These are phyloP conservation scores for Haplosporangium sp. DNA, from an alignment of 371 early-diverging fungal genomes.

Conservation along the genomic window DNA sequence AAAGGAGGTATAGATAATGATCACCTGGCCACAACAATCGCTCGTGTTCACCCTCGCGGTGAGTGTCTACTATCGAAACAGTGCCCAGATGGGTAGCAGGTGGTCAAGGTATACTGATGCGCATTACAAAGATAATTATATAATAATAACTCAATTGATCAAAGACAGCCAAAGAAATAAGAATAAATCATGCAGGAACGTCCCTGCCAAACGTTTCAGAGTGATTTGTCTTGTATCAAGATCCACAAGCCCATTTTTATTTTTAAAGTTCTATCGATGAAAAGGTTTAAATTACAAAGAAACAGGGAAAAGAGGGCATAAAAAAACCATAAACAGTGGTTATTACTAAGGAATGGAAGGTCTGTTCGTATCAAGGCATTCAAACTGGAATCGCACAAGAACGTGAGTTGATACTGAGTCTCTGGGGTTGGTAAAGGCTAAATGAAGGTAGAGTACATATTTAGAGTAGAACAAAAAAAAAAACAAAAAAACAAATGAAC, in stretches of 20 bases:
- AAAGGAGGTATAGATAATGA: slow-evolving; percentile 14
- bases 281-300: no score
- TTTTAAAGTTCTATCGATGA: no score
- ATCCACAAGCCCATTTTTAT: no score
- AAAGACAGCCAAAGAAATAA: neutral
- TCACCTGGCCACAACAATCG: slow-evolving; percentile 3
- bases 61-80: slow-evolving; percentile 8
- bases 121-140: no score
- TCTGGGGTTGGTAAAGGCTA: neutral
- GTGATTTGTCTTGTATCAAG: no score
- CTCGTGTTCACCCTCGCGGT: slow-evolving; percentile 1
- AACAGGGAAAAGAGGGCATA: no score
- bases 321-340: neutral
- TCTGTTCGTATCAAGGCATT: no score
- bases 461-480: no score
- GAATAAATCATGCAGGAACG: neutral
- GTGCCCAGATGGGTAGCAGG: neutral
- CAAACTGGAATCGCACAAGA: neutral
- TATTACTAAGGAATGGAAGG: neutral
- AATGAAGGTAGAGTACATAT: no score
- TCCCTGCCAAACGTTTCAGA: neutral
- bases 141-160: no score
- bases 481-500: no score
- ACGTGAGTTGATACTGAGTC: neutral
- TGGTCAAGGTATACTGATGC: no score